Percentiles rank a stretch among this genome's conserved stretches.
Evolutionary conservation across 192 early-diverging fungal species (phyloP).

Genomic region (Helicostylum pulchrum): DNA sequence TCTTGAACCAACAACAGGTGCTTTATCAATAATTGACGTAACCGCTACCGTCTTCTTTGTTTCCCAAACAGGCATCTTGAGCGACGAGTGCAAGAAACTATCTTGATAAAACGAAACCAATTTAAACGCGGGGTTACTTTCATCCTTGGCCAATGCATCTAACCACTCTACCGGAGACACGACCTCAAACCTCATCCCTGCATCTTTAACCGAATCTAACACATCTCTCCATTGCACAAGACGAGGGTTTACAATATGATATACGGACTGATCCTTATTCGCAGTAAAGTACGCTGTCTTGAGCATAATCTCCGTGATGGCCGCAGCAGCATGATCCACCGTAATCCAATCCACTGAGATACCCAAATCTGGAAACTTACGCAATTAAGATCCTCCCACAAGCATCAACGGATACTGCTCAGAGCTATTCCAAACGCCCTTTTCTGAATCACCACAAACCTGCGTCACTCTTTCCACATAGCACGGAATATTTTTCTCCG

Average conservation of each 20-base stretch:
- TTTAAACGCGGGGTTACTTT: slow-evolving; percentile 22
- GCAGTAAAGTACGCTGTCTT: slow-evolving; percentile 3
- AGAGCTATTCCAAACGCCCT: slow-evolving; percentile 31
- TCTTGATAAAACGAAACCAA: slow-evolving; percentile 14
- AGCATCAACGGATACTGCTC: slow-evolving; percentile 32
- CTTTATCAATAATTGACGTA: no score
- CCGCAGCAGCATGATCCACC: slow-evolving; percentile 20
- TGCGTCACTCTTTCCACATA: slow-evolving; percentile 32
- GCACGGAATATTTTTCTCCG: slow-evolving; percentile 18
- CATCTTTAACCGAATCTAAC: slow-evolving; percentile 3
- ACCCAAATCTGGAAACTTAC: slow-evolving; percentile 19
- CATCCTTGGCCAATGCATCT: slow-evolving; percentile 5
- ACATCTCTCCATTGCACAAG: slow-evolving; percentile 13
- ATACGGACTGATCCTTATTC: not conserved
- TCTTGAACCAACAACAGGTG: no score
- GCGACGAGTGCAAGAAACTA: not conserved
- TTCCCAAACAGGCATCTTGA: slow-evolving; percentile 15
- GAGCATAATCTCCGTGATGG: slow-evolving; percentile 25
- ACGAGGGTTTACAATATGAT: slow-evolving; percentile 32
- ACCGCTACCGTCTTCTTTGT: not conserved
- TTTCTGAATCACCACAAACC: slow-evolving; percentile 23
- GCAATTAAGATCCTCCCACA: slow-evolving; percentile 14
- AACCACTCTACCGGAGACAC: slow-evolving; percentile 23
- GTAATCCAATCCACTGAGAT: slow-evolving; percentile 28
- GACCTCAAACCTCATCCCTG: slow-evolving; percentile 11